These are phyloP conservation scores for Pseudoperonospora humuli DNA, from an alignment of 352 stramenopile genomes.

Conservation along the genomic window DNA sequence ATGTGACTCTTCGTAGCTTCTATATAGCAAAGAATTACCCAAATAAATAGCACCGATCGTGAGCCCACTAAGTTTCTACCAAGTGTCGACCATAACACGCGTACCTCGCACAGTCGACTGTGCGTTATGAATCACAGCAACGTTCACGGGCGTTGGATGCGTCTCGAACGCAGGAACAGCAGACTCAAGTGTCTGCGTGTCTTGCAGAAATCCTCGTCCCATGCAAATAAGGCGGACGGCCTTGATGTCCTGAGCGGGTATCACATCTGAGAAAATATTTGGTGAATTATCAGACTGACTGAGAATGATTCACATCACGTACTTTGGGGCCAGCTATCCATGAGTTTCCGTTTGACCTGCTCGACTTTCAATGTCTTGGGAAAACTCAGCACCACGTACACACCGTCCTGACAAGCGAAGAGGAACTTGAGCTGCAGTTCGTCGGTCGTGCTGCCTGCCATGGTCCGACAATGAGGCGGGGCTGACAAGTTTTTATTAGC, in stretches of 20 bases:
- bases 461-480: not conserved
- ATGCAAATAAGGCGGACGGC: constrained; percentile 91
- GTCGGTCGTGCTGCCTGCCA: constrained; percentile 30
- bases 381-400: constrained; percentile 57
- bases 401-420: constrained; percentile 78
- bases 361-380: constrained; percentile 35
- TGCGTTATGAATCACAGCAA: constrained; percentile 66
- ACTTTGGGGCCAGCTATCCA: constrained; percentile 63
- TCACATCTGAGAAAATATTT: constrained; percentile 25
- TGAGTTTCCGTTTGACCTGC: constrained; percentile 58
- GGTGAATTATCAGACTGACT: not conserved
- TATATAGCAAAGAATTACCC: too few species aligned
- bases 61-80: constrained; percentile 2
- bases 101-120: constrained; percentile 26
- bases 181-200: constrained; percentile 77
- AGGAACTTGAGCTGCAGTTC: constrained; percentile 77
- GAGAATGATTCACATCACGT: not conserved
- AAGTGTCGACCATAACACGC: not conserved
- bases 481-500: not conserved
- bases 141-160: constrained; percentile 93
- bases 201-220: constrained; percentile 89
- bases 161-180: constrained; percentile 89
- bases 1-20: constrained; percentile 16
- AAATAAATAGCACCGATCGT: constrained; percentile 10
- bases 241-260: constrained; percentile 41